phyloP scores from a whole-genome alignment of 1,139 yeast genomes.

The Torulaspora globosa region DNA sequence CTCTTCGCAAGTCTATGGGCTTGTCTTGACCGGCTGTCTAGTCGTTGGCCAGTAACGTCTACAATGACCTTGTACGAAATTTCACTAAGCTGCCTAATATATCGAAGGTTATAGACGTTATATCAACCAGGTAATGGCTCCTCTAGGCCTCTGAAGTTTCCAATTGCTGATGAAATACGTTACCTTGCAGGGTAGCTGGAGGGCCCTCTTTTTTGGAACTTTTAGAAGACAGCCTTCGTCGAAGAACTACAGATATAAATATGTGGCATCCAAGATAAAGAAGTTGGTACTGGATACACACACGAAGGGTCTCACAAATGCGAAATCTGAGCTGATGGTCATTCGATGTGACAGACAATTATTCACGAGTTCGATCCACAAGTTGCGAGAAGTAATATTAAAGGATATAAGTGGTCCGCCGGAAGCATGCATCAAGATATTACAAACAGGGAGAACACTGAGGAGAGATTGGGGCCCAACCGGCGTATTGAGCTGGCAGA shows the following conservation, averaged over 20 bases:
- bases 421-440: slow-evolving; percentile 2
- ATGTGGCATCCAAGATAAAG: slow-evolving; percentile 14
- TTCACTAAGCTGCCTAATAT: background rate
- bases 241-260: slow-evolving; percentile 16
- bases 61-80: slow-evolving; percentile 3
- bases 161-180: slow-evolving; percentile 3
- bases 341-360: slow-evolving; percentile 3
- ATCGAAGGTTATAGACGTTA: background rate
- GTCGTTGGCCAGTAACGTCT: background rate
- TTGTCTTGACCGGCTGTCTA: background rate
- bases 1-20: no score
- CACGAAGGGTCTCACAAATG: background rate
- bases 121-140: background rate
- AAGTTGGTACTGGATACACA: slow-evolving; percentile 4
- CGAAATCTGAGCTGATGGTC: background rate
- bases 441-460: background rate
- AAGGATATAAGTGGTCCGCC: slow-evolving; percentile 8
- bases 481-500: slow-evolving; percentile 9
- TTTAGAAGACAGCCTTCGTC: slow-evolving; percentile 17
- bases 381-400: slow-evolving; percentile 8
- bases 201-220: slow-evolving; percentile 15
- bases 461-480: background rate
- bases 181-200: slow-evolving; percentile 12
- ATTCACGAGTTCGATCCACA: slow-evolving; percentile 1
- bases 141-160: background rate